These are phyloP conservation scores for Nannizziopsis arthrosporioides DNA, from an alignment of 2,329 filamentous ascomycete species.

Conservation along the genomic window DNA sequence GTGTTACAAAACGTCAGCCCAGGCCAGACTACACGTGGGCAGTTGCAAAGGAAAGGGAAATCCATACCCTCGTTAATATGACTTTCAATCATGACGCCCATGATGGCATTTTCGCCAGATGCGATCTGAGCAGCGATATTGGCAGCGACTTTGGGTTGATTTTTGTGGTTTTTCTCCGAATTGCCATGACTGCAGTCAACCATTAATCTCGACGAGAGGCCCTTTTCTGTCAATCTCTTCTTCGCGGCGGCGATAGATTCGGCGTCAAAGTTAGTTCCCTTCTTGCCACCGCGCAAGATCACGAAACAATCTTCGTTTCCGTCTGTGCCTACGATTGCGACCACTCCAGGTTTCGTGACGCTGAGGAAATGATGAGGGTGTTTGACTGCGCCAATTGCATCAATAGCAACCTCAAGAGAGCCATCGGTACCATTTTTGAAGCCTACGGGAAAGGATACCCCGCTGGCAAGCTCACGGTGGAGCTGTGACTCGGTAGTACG, in stretches of 20 bases:
- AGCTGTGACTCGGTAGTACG: constrained; percentile 92
- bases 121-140: constrained; percentile 73
- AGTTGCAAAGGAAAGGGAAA: background rate
- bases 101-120: constrained; percentile 71
- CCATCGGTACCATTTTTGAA: constrained; percentile 99
- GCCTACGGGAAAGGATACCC: constrained; percentile 90
- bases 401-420: constrained; percentile 75
- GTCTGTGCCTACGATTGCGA: constrained; percentile 84
- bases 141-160: constrained; percentile 86
- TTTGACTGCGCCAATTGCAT: constrained; percentile 84
- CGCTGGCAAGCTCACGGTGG: constrained; percentile 86
- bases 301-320: constrained; percentile 97
- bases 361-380: constrained; percentile 95
- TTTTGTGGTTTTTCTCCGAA: constrained; percentile 90
- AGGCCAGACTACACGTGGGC: background rate
- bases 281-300: constrained; percentile 82
- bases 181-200: constrained; percentile 97
- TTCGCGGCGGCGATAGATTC: constrained; percentile 76
- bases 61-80: constrained; percentile 78
- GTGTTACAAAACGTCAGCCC: background rate
- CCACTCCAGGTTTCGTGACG: constrained; percentile 90
- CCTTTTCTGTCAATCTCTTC: constrained; percentile 61
- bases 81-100: constrained; percentile 98
- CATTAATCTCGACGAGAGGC: constrained; percentile 70
- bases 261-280: constrained; percentile 87